Conservation (phyloP, 2,329 filamentous ascomycete genomes). For the Trichoderma sp. region DNA sequence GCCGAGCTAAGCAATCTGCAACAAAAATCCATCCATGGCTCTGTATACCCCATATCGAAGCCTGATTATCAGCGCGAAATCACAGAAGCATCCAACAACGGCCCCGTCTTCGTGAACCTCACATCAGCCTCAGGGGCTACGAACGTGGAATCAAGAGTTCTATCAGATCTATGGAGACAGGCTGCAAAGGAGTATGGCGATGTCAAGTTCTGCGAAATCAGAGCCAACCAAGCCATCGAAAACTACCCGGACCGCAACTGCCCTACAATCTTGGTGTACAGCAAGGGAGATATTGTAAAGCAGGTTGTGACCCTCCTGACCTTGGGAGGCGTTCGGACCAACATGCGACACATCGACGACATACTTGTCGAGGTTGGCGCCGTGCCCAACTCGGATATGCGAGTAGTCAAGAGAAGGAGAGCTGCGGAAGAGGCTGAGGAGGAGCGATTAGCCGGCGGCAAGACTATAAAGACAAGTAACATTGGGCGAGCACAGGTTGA, state of each 20-base stretch:
- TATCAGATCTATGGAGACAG: slow-evolving; percentile 84
- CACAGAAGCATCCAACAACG: slow-evolving; percentile 80
- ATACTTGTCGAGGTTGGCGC: slow-evolving; percentile 82
- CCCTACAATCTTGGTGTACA: slow-evolving; percentile 90
- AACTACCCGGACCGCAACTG: slow-evolving; percentile 95
- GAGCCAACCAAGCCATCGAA: slow-evolving; percentile 89
- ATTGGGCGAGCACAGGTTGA: slow-evolving; percentile 46
- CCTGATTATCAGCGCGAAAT: slow-evolving; percentile 90
- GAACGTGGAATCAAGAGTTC: slow-evolving; percentile 80
- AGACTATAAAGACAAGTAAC: slow-evolving; percentile 55
- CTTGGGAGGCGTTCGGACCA: slow-evolving; percentile 71
- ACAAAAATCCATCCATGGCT: slow-evolving; percentile 78
- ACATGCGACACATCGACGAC: slow-evolving; percentile 74
- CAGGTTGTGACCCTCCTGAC: slow-evolving; percentile 89
- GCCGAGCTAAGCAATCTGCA: slow-evolving; percentile 75
- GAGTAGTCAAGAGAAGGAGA: slow-evolving; percentile 65
- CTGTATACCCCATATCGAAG: slow-evolving; percentile 91
- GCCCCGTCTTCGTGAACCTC: slow-evolving; percentile 74
- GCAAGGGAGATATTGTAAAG: slow-evolving; percentile 86
- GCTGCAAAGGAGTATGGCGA: slow-evolving; percentile 85
- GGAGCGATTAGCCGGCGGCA: slow-evolving; percentile 52
- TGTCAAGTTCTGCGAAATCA: slow-evolving; percentile 96
- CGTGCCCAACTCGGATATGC: slow-evolving; percentile 74
- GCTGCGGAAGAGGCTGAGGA: slow-evolving; percentile 63
- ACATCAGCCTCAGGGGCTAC: slow-evolving; percentile 71